Percentiles rank a stretch among this genome's conserved stretches.
phyloP scores from a whole-genome alignment of 1,284 basidiomycete genomes.

The Melanopsichium pennsylvanicum region DNA sequence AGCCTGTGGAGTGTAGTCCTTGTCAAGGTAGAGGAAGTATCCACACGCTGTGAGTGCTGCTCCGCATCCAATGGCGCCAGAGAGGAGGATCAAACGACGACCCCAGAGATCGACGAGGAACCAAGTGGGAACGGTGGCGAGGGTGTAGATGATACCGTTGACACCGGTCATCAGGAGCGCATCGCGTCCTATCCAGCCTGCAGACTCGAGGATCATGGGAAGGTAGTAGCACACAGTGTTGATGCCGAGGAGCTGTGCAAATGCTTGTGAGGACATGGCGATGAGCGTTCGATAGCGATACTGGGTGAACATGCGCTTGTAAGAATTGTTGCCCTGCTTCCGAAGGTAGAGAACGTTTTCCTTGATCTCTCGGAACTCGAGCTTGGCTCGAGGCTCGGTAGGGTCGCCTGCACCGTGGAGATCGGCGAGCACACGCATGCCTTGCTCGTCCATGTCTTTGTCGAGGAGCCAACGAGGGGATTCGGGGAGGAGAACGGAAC shows the following conservation, averaged over 20 bases:
- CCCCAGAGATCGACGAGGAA: slow-evolving; percentile 93
- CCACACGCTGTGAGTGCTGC: slow-evolving; percentile 79
- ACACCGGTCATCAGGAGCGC: slow-evolving; percentile 95
- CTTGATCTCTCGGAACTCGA: slow-evolving; percentile 92
- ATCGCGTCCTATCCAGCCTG: slow-evolving; percentile 96
- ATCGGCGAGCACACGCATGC: slow-evolving; percentile 87
- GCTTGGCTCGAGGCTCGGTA: slow-evolving; percentile 76
- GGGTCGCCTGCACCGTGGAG: slow-evolving; percentile 82
- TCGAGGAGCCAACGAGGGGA: slow-evolving; percentile 95
- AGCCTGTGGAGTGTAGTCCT: slow-evolving; percentile 74
- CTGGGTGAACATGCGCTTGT: slow-evolving; percentile 83
- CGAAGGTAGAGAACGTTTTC: slow-evolving; percentile 70
- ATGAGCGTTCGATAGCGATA: slow-evolving; percentile 89
- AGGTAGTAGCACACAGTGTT: slow-evolving; percentile 91
- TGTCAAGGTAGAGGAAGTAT: slow-evolving; percentile 90
- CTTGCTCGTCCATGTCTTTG: slow-evolving; percentile 82
- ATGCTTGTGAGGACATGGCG: slow-evolving; percentile 96
- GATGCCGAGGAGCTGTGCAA: slow-evolving; percentile 77
- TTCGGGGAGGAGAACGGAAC: slow-evolving; percentile 88
- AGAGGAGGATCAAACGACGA: slow-evolving; percentile 85
- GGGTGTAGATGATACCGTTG: slow-evolving; percentile 74
- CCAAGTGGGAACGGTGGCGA: slow-evolving; percentile 74
- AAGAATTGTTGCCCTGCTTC: slow-evolving; percentile 76
- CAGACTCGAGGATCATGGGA: slow-evolving; percentile 69
- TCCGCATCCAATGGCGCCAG: slow-evolving; percentile 82